Percentiles rank a stretch among this genome's conserved stretches.
Conservation (phyloP, 352 stramenopile genomes). For the Halophytophthora batemanensis region DNA sequence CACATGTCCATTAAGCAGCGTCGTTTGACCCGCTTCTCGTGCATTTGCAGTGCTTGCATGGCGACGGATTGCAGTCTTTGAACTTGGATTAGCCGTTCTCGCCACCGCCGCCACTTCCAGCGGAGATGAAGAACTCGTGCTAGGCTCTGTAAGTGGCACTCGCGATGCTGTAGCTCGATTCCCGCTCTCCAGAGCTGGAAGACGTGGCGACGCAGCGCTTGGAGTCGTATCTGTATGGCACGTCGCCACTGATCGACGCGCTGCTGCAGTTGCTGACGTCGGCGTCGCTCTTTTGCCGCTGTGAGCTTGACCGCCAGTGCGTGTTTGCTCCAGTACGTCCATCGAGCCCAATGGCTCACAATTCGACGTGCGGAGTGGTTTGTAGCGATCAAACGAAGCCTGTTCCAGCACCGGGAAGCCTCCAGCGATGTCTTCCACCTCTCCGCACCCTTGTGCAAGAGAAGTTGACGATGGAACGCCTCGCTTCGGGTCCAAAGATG, state of each 20-base stretch:
- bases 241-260: slow-evolving; percentile 15
- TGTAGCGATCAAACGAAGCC: slow-evolving; percentile 3
- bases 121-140: slow-evolving; percentile 16
- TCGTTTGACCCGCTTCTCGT: slow-evolving; percentile 6
- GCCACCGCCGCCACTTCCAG: slow-evolving; percentile 20
- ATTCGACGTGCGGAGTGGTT: slow-evolving; percentile 13
- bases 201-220: slow-evolving; percentile 3
- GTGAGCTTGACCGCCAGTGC: slow-evolving; percentile 12
- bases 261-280: slow-evolving; percentile 1
- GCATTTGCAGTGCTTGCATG: background rate
- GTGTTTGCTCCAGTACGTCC: slow-evolving; percentile 21
- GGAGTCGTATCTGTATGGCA: slow-evolving; percentile 2
- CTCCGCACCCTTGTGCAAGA: slow-evolving; percentile 3
- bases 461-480: slow-evolving; percentile 1
- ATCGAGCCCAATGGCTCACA: slow-evolving; percentile 25
- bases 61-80: slow-evolving; percentile 6
- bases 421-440: slow-evolving; percentile 13
- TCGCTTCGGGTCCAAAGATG: background rate
- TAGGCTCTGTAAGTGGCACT: slow-evolving; percentile 11
- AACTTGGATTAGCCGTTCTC: background rate
- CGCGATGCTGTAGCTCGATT: slow-evolving; percentile 10
- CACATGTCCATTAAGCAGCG: slow-evolving; percentile 12
- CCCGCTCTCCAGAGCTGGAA: slow-evolving; percentile 20
- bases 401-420: slow-evolving; percentile 1
- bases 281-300: slow-evolving; percentile 6